Evolutionary conservation across 1,139 yeast genomes (phyloP), one percentile per base, ranked within the genome.

Genomic region (Diutina sp.): DNA sequence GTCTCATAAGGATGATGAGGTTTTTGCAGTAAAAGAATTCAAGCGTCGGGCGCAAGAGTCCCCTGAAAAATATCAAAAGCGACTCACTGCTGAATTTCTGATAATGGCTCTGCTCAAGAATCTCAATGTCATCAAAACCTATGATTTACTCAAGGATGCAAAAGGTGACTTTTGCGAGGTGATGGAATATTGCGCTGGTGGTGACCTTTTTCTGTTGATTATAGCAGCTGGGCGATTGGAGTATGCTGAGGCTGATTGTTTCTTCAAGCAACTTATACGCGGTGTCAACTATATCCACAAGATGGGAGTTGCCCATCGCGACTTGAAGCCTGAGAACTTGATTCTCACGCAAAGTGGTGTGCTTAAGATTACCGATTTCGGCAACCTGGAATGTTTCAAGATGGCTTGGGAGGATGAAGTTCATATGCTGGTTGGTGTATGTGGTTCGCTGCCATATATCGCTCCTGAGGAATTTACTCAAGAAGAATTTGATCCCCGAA

Each of bases 231-330:
- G 96, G 21, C 88, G 85, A 64, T 74, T 93, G 58, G 95, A 89
- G 64, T 84, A 83, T 60, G 79, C 83, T 16, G 98, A 93, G 69
- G 96, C 98, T 6, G 97, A 93, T 69, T 93, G 98, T 69, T 90
- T 89, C 67, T 90, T 93, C 74, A 91, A 91, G 68, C 98, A 93
- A 67, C 74, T 93, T 57, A 82, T 93, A 57, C 76, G 91, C 58
- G 99, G 97, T 45, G 96, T 93, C 47, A 87, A 84, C 57, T 93
- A 90, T 72, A 90, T 93, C 96, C 99, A 93, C 71, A 89, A 88
- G 55, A 88, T 90, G 95, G 98, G 98, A 48, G 97, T 93, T 54
- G 87, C 95, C 41, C 99, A 93, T 69, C 80, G 98, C 59, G 99
- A 93, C 68, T 76, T 93, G 63, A 93, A 93, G 71, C 99, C 99